Evolutionary conservation across 176 grass and related monocot species (phyloP), one percentile per base, ranked within the genome.

Genomic region (Oryza punctata): DNA sequence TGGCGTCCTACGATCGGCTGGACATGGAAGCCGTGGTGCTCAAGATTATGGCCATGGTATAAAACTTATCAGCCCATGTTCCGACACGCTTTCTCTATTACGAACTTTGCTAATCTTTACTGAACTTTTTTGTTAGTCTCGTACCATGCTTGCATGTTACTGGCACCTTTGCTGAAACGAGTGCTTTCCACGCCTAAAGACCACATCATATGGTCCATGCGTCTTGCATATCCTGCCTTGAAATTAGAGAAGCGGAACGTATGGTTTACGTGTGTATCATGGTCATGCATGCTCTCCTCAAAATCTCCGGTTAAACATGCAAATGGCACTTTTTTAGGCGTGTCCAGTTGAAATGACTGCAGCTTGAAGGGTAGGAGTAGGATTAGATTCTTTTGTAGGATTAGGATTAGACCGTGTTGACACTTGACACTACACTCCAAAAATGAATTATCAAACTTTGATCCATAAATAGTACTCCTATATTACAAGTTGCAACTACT

Each of bases 21-120:
- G 91, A 99, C 77, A 83, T 94, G 79, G 80, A 92, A 24, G 81
- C 86, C 50, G 91, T 90, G 82, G 96, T 92, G 75, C 15, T 73
- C 61, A 82, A 90, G 83, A 85, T 90, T 21, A 93, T 87, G 85
- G 86, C 86, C 73, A 85, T 85, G 90, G 85, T 81, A 85, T 47
- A 73, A 72, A 72, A 29, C 38, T 24, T 65, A 30, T 65, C 27
- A 5, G 19, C 6, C 70, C 72, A 14, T 61, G 25, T 33, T 30
- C 80, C 9, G 23, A 44, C 67, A n/a, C 14, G 6, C 71, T 57
- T 47, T 13, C 54, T 18, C 52, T 19, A 24, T n/a, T 12, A 19
- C 6, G 21, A 54, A n/a, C 52, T 57, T 57, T 57, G 52, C 52
- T 24, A 40, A 35, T 76, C 64, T 32, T 32, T 45, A 65, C 4